Evolutionary conservation across 2,329 filamentous ascomycete species (phyloP).

Genomic region (Scedosporium minutisporum): DNA sequence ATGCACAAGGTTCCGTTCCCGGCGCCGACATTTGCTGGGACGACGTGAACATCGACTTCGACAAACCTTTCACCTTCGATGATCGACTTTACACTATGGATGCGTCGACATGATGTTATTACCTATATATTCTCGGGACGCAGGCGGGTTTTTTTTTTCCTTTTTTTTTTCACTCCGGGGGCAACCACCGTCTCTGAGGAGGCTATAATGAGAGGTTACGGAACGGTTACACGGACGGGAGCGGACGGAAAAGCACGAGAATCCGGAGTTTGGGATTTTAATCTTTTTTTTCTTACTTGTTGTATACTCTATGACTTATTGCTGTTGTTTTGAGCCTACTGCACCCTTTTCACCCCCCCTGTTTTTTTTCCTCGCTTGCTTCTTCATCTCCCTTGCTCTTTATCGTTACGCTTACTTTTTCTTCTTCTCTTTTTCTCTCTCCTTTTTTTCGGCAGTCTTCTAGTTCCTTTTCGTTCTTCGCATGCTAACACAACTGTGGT

Average conservation of each 20-base stretch:
- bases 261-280: neutral
- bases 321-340: neutral
- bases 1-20: slow-evolving; percentile 17
- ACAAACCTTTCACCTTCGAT: slow-evolving; percentile 45
- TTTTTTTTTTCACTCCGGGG: neutral
- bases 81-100: slow-evolving; percentile 26
- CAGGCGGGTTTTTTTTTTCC: neutral
- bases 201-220: neutral
- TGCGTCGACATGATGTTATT: slow-evolving; percentile 11
- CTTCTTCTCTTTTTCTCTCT: neutral
- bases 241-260: neutral
- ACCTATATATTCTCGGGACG: neutral
- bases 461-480: neutral
- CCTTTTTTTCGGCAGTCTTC: neutral
- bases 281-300: neutral
- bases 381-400: neutral
- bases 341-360: neutral
- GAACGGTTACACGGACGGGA: neutral
- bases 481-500: neutral
- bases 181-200: neutral
- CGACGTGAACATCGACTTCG: slow-evolving; percentile 38
- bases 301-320: neutral
- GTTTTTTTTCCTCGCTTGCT: neutral
- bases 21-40: slow-evolving; percentile 33
- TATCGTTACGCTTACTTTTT: neutral